Evolutionary conservation across 1,139 yeast species (phyloP).

Genomic region (Torulaspora pretoriensis): DNA sequence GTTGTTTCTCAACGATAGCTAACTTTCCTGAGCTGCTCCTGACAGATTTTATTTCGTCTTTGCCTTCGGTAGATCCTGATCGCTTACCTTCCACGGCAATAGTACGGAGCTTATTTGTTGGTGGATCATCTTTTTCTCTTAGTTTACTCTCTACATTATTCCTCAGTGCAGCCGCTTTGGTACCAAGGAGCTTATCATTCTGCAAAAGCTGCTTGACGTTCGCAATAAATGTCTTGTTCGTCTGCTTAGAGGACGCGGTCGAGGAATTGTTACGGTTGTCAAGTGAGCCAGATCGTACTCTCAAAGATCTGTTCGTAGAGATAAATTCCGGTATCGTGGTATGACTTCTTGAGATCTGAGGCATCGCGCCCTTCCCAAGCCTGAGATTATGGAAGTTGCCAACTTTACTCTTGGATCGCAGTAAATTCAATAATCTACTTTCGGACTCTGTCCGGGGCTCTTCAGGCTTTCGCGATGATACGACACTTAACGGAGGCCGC

Average conservation of each 20-base stretch:
- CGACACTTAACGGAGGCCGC: slow-evolving; percentile 1
- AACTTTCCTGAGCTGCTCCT: too few species aligned
- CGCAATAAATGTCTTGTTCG: slow-evolving; percentile 6
- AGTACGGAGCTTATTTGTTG: not conserved
- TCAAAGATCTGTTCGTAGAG: slow-evolving; percentile 7
- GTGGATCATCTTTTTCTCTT: not conserved
- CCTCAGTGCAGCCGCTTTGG: not conserved
- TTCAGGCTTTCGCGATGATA: not conserved
- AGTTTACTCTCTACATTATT: not conserved
- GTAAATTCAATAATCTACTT: slow-evolving; percentile 3
- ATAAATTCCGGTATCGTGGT: slow-evolving; percentile 5
- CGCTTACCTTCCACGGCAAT: too few species aligned
- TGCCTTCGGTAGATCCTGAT: too few species aligned
- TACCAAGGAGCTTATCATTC: not conserved
- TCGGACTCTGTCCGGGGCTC: not conserved
- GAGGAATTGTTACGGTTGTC: not conserved
- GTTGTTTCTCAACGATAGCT: too few species aligned
- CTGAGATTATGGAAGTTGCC: slow-evolving; percentile 11
- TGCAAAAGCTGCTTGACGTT: slow-evolving; percentile 7
- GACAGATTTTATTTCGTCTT: too few species aligned
- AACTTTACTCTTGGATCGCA: slow-evolving; percentile 7
- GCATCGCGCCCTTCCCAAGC: slow-evolving; percentile 6
- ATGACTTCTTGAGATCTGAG: slow-evolving; percentile 1
- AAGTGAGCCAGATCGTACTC: slow-evolving; percentile 6
- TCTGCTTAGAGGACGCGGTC: not conserved